A percentile compares a stretch with the other conserved stretches of the same genome.
phyloP scores from a whole-genome alignment of 2,329 filamentous ascomycete species.

The Parascedosporium putredinis region DNA sequence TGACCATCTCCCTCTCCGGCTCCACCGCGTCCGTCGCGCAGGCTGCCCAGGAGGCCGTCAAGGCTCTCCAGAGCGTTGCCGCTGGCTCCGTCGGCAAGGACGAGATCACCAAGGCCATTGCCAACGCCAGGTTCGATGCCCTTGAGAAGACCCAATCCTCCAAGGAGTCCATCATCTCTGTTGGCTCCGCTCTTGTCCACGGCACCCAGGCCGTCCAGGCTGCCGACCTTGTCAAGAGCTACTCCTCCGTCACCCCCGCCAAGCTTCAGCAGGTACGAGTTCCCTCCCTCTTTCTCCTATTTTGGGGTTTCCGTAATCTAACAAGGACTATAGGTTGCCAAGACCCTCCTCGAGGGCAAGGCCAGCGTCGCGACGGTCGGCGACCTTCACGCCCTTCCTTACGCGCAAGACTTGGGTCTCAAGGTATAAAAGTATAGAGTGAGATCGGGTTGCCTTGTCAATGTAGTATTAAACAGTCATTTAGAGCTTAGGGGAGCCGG shows the following conservation, averaged over 20 bases:
- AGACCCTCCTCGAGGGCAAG: conserved; percentile 78
- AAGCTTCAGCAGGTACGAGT: conserved; percentile 72
- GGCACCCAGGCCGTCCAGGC: conserved; percentile 77
- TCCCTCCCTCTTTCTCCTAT: neutral
- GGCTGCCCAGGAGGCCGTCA: conserved; percentile 66
- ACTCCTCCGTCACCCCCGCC: conserved; percentile 73
- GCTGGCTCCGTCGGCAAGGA: conserved; percentile 69
- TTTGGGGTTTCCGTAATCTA: conserved; percentile 13
- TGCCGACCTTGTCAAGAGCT: conserved; percentile 63
- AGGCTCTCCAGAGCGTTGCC: conserved; percentile 72
- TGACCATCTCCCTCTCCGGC: conserved; percentile 74
- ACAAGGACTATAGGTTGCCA: conserved; percentile 58
- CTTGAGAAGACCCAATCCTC: conserved; percentile 73
- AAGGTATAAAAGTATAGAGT: conserved; percentile 57
- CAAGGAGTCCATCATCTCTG: conserved; percentile 67
- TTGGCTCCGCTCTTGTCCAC: conserved; percentile 74
- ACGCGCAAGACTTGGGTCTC: conserved; percentile 86
- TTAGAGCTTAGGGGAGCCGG: conserved; percentile 7
- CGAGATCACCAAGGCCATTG: conserved; percentile 82
- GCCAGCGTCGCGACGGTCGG: conserved; percentile 83
- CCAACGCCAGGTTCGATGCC: conserved; percentile 86
- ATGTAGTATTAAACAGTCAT: conserved; percentile 14
- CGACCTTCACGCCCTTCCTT: conserved; percentile 84
- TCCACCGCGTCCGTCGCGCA: conserved; percentile 60
- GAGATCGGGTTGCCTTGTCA: conserved; percentile 8